phyloP scores from a whole-genome alignment of 345 rosid species.

The Eucalyptus sp. region DNA sequence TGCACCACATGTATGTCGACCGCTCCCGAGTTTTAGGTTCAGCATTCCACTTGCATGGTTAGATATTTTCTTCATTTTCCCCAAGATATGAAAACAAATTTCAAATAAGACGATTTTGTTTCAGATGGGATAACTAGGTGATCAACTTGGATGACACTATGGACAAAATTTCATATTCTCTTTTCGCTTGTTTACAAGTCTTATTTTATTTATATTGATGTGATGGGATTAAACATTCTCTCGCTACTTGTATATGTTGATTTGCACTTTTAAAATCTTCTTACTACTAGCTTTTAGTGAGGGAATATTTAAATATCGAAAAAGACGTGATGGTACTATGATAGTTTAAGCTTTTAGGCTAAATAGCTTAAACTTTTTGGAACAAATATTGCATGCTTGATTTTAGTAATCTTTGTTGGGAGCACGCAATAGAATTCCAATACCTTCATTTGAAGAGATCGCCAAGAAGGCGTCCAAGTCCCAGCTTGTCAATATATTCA shows the following conservation, averaged over 20 bases:
- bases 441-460: too few relatives aligned
- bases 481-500: too few relatives aligned
- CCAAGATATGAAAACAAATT: neutral
- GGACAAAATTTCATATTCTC: neutral
- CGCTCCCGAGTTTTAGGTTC: neutral
- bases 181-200: neutral
- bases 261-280: neutral
- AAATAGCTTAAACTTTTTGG: neutral
- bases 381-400: neutral
- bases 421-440: too few relatives aligned
- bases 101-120: neutral
- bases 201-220: neutral
- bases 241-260: neutral
- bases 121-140: fast-evolving
- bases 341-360: neutral
- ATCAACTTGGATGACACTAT: fast-evolving
- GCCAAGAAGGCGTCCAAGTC: too few relatives aligned
- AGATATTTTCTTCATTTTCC: neutral
- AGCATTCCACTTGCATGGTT: neutral
- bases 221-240: fast-evolving
- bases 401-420: neutral
- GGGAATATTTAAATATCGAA: neutral
- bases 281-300: neutral
- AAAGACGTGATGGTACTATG: fast-evolving
- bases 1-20: neutral